These are phyloP conservation scores for Inonotus obliquus DNA, from an alignment of 1,284 basidiomycete genomes.

Conservation along the genomic window DNA sequence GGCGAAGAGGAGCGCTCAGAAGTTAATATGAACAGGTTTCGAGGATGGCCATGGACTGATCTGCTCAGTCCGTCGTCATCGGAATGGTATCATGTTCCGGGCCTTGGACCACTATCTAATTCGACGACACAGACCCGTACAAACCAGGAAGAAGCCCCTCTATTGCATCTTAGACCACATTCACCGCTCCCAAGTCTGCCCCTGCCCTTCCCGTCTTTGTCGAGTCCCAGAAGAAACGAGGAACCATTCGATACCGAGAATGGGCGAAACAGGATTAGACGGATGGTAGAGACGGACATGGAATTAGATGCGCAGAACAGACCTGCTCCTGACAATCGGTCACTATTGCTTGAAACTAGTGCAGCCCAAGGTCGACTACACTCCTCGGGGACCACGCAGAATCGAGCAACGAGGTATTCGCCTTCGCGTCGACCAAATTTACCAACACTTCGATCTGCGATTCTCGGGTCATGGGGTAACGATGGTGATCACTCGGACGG, in stretches of 20 bases:
- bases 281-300: conserved; percentile 8
- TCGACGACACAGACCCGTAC: not conserved
- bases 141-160: not conserved
- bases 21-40: not conserved
- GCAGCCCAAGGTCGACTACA: not conserved
- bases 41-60: not conserved
- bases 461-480: not conserved
- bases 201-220: not conserved
- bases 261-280: not conserved
- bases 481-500: not conserved
- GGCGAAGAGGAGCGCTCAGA: not conserved
- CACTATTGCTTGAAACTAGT: not conserved
- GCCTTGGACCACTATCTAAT: not conserved
- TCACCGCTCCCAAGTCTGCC: not conserved
- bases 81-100: not conserved
- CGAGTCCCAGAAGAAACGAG: not conserved
- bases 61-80: not conserved
- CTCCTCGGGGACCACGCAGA: not conserved
- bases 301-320: not conserved
- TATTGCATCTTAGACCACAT: not conserved
- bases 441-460: conserved; percentile 8
- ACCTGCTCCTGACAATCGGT: not conserved
- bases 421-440: conserved; percentile 3
- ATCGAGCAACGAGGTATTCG: not conserved
- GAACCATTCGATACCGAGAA: not conserved